Percentiles rank a stretch among this genome's conserved stretches.
These are phyloP conservation scores for Nakaseomyces delphensis DNA, from an alignment of 1,139 yeast species.

Conservation along the genomic window DNA sequence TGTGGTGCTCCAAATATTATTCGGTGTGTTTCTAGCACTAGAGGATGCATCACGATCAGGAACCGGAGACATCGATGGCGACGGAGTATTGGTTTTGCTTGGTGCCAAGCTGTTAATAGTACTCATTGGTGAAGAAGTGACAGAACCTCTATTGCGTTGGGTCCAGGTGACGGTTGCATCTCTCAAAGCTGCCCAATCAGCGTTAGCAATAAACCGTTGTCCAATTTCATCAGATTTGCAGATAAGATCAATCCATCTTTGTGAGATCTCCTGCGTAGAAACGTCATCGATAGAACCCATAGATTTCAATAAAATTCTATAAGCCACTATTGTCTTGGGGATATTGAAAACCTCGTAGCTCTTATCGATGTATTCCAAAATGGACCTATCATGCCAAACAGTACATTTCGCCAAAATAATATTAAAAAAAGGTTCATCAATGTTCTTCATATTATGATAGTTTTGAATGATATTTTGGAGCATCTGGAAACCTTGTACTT, in stretches of 20 bases:
- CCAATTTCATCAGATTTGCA: slow-evolving; percentile 45
- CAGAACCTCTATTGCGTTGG: slow-evolving; percentile 18
- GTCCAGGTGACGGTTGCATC: slow-evolving; percentile 57
- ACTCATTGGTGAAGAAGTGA: slow-evolving; percentile 10
- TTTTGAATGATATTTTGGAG: slow-evolving; percentile 50
- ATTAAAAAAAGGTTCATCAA: slow-evolving; percentile 73
- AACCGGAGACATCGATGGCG: slow-evolving; percentile 12
- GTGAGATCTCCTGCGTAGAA: slow-evolving; percentile 46
- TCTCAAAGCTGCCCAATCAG: slow-evolving; percentile 83
- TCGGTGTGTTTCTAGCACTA: slow-evolving; percentile 8
- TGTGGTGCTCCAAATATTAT: slow-evolving; percentile 6
- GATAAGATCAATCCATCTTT: slow-evolving; percentile 55
- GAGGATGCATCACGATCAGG: slow-evolving; percentile 7
- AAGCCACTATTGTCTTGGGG: slow-evolving; percentile 59
- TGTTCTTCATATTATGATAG: slow-evolving; percentile 48
- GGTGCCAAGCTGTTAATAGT: slow-evolving; percentile 11
- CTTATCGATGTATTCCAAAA: slow-evolving; percentile 55
- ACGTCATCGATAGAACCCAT: slow-evolving; percentile 53
- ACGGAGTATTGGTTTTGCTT: slow-evolving; percentile 9
- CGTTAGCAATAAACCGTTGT: slow-evolving; percentile 59
- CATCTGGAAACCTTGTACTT: slow-evolving; percentile 47
- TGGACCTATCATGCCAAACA: slow-evolving; percentile 58
- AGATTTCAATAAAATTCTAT: slow-evolving; percentile 69
- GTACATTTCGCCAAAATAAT: slow-evolving; percentile 61
- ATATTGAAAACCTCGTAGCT: slow-evolving; percentile 54